Base-by-base conservation (phyloP, 176 grass and related monocot species). In the Oryza officinalis region DNA sequence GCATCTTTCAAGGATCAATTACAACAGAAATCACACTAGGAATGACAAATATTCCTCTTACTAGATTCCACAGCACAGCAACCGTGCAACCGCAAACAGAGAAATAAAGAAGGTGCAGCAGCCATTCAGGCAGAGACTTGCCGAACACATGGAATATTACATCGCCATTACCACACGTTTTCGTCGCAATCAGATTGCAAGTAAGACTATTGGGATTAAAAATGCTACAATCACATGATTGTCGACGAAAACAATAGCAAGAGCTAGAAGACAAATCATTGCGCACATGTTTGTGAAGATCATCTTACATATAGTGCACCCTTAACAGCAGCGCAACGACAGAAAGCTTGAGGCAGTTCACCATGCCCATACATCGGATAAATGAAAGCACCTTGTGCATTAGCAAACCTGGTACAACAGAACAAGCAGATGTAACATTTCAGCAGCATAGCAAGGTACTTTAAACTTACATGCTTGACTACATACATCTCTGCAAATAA, bases 301-400 rank as follows among this genome's bases (percentile, higher is more conserved):
- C 66, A 84, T 90, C 94, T 93, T 96, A 93, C 95, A 91, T 94
- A 98, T 84, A 98, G 82, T 83, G 95, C 87, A 67, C 92, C 95
- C 88, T 94, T 97, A 68, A 97, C 90, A 78, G 95, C 95, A 89
- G 95, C 95, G 86, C 89, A 94, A 59, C 92, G 90, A 49, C 95
- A 97, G 71, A 97, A 97, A 86, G 95, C 95, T 80, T 97, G 95
- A 81, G 92, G 88, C 68, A 97, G 91, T 83, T 97, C 95, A 32
- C 90, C 95, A 90, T 97, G 92, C n/a, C 95, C 95, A 88, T 94
- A 94, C 82, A 97, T 94, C 18, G 92, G 92, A 83, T 94, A 94
- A 72, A 97, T 87, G 86, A 97, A 97, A 81, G 92, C 86, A 43
- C 92, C 90, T 89, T 91, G 75, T 82, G 95, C 90, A 86, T 93